Base-by-base conservation (phyloP, 257 asterid species). In the Rehmannia glutinosa region DNA sequence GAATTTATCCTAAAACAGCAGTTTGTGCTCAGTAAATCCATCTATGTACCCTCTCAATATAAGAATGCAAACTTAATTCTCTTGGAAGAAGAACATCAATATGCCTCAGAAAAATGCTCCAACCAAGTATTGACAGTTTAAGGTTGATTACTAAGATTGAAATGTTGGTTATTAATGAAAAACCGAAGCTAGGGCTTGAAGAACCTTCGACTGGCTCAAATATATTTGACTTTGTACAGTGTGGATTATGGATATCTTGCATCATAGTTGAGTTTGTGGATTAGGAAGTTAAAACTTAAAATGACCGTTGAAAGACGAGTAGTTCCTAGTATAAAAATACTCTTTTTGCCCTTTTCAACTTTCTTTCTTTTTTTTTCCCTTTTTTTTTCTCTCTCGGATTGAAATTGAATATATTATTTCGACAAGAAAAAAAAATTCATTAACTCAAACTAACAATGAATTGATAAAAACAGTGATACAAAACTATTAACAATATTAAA, bases 1-100 rank as follows among this genome's bases (percentile, higher is more conserved):
- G 80, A 73, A 41, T 54, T 81, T 45, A 51, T 43, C 68, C 52
- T 56, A 33, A 71, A 42, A 27, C 69, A 67, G 68, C 62, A 53
- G 69, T 62, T 73, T 13, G 69, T 52, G 65, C 35, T 75, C 12
- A 78, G 62, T 63, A 76, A 46, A 46, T 72, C 80, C 87, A 77
- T 81, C 19, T 50, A 42, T 27, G 8, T n/a, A n/a, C n/a, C n/a
- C n/a, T n/a, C n/a, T n/a, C n/a, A n/a, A n/a, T n/a, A n/a, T n/a
- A n/a, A n/a, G n/a, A n/a, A n/a, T n/a, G n/a, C n/a, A n/a, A n/a
- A 24, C 57, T 21, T 55, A 53, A 5, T 65, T 45, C 11, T 13
- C 51, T 19, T 45, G 43, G 52, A 30, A 38, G 56, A 62, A 5
- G 25, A 35, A 23, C 54, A 70, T 25, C 28, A 20, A 41, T 50